Percentiles rank a stretch among this genome's conserved stretches.
Conservation (phyloP, 2,329 filamentous ascomycete species). For the Neurospora sp. region DNA sequence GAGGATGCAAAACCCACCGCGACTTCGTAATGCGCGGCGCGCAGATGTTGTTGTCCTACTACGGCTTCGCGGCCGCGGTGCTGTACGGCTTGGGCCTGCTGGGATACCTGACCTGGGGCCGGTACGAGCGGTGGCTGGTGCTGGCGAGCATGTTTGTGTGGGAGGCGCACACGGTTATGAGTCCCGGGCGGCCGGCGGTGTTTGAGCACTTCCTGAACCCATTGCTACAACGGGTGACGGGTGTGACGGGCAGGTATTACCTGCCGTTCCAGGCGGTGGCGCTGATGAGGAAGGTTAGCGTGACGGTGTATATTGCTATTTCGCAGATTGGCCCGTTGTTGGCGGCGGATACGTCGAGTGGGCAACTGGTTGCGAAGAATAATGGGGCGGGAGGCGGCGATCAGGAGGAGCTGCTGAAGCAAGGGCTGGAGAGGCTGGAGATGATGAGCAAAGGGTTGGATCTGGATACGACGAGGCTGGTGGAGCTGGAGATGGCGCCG, state of each 20-base stretch:
- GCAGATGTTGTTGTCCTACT: conserved; percentile 50
- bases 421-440: conserved; percentile 60
- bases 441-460: conserved; percentile 49
- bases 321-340: conserved; percentile 68
- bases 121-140: conserved; percentile 55
- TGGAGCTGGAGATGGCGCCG: conserved; percentile 72
- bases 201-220: conserved; percentile 25
- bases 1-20: conserved; percentile 48
- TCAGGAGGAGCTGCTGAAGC: conserved; percentile 39
- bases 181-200: conserved; percentile 38
- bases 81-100: conserved; percentile 53
- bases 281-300: conserved; percentile 62
- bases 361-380: conserved; percentile 19
- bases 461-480: conserved; percentile 56
- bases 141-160: conserved; percentile 43
- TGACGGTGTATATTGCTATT: conserved; percentile 76
- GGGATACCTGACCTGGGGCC: conserved; percentile 58
- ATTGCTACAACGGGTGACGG: conserved; percentile 24
- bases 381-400: conserved; percentile 22
- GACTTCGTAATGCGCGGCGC: conserved; percentile 63
- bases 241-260: conserved; percentile 41
- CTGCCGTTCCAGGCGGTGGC: conserved; percentile 78
- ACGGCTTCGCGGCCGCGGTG: conserved; percentile 43
- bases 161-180: conserved; percentile 46
- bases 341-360: conserved; percentile 27